Conservation (phyloP, 2,329 filamentous ascomycete genomes). For the Venturia pyrina region DNA sequence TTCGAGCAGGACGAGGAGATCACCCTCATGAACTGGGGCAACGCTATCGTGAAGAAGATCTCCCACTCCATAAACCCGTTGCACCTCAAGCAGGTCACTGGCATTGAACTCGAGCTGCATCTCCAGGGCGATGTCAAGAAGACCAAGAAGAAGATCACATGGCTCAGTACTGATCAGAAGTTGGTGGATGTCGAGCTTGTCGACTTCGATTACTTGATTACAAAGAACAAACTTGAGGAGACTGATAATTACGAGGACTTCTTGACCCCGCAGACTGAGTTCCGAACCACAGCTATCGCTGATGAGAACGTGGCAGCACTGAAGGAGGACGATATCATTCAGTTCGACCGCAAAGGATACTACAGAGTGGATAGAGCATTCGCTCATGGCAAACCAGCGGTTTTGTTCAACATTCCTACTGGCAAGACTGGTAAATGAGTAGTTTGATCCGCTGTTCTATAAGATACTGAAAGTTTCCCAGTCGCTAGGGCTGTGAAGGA, state of each 20-base stretch:
- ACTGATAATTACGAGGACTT: constrained; percentile 79
- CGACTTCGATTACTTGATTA: constrained; percentile 60
- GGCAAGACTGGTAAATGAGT: constrained; percentile 36
- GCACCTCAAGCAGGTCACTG: constrained; percentile 48
- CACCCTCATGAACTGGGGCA: constrained; percentile 95
- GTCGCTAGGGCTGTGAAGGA: background rate
- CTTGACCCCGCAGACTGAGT: constrained; percentile 66
- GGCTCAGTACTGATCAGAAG: constrained; percentile 53
- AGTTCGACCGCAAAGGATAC: constrained; percentile 89
- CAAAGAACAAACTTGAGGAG: constrained; percentile 87
- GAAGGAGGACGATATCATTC: constrained; percentile 83
- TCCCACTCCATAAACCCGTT: constrained; percentile 41
- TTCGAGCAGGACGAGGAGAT: constrained; percentile 85
- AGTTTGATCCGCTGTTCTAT: background rate
- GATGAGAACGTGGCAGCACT: constrained; percentile 71
- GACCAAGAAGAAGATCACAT: constrained; percentile 94
- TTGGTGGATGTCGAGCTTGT: constrained; percentile 13
- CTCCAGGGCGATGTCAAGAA: constrained; percentile 88
- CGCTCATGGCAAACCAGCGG: constrained; percentile 47
- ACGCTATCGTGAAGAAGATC: constrained; percentile 66
- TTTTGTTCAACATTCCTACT: constrained; percentile 62
- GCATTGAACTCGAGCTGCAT: constrained; percentile 75
- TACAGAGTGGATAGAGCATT: constrained; percentile 69
- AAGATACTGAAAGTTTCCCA: background rate
- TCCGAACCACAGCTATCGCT: constrained; percentile 62